A percentile compares a stretch with the other conserved stretches of the same genome.
Evolutionary conservation across 768 basidiomycete genomes (phyloP).

Genomic region (Suillus lakei): DNA sequence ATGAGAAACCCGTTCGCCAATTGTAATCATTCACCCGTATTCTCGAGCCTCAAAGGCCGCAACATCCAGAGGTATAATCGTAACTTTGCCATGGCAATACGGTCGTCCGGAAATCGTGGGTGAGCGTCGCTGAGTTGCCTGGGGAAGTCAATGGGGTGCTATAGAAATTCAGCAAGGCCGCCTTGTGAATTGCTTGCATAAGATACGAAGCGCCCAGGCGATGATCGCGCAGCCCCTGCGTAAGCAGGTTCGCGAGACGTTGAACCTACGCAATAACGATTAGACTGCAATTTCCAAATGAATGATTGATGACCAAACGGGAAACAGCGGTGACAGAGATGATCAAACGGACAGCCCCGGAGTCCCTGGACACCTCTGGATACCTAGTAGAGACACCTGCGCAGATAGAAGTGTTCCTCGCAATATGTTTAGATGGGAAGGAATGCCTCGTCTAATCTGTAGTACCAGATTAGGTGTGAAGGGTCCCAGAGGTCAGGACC

Average conservation of each 20-base stretch:
- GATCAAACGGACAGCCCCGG: slow-evolving; percentile 4
- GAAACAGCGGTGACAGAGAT: background rate
- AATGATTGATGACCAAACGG: slow-evolving; percentile 1
- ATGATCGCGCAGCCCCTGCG: too few species aligned
- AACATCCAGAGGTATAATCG: background rate
- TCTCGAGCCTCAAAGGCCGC: background rate
- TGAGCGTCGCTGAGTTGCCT: background rate
- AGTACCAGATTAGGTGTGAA: background rate
- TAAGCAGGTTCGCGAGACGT: background rate
- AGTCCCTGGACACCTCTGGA: background rate
- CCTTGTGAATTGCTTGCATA: background rate
- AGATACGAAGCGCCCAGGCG: background rate
- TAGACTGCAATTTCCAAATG: background rate
- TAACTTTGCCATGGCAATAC: background rate
- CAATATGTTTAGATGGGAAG: background rate
- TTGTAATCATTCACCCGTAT: background rate
- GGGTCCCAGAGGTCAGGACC: slow-evolving; percentile 8
- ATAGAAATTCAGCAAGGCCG: background rate
- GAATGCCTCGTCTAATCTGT: background rate
- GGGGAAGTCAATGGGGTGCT: background rate
- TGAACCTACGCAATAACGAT: background rate
- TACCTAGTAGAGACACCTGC: background rate
- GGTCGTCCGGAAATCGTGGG: background rate
- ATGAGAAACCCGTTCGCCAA: background rate
- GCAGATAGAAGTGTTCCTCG: background rate